Base-by-base conservation (phyloP, 192 early-diverging fungal genomes). In the Obelidium mucronatum region DNA sequence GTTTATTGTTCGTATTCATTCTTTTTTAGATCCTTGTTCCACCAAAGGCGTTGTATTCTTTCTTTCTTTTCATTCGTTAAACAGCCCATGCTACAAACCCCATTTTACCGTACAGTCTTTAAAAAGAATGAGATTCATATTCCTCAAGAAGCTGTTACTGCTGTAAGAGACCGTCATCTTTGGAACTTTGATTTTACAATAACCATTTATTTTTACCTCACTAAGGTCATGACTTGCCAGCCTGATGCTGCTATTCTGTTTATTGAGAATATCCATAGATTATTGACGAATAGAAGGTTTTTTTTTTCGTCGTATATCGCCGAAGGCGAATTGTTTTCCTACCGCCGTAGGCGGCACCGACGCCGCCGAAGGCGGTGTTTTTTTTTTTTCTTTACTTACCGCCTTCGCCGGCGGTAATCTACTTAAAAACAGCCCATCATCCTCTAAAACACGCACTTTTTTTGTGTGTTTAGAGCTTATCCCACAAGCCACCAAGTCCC, bases 181-280 rank as follows among this genome's bases (percentile, higher is more conserved):
- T n/a, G n/a, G n/a, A n/a, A n/a, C n/a, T n/a, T n/a, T n/a, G n/a
- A n/a, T n/a, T n/a, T n/a, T n/a, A n/a, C n/a, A n/a, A n/a, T n/a
- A n/a, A n/a, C n/a, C n/a, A n/a, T n/a, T n/a, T n/a, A 60, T 8
- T 8, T 60, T 60, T 28, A 64, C 11, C 62, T 35, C 6, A 39
- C 19, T 37, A n/a, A 72, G 69, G 69, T 86, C 22, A 82, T 83
- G 81, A 76, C 70, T 0, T 82, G 80, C 53, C 79, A 79, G 67
- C 51, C 52, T 34, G 82, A 83, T 69, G 85, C 81, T 4, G 85
- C 81, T 0, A 42, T 78, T 30, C 66, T 75, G 6, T 84, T 86
- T 55, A 55, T 84, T 5, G 76, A 75, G 40, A 84, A 84, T 71
- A 54, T 84, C 24, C 84, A 84, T 60, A 82, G 58, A 26, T 48